A percentile compares a stretch with the other conserved stretches of the same genome.
Conservation (phyloP, 2,329 filamentous ascomycete genomes). For the Talaromyces amestolkiae region DNA sequence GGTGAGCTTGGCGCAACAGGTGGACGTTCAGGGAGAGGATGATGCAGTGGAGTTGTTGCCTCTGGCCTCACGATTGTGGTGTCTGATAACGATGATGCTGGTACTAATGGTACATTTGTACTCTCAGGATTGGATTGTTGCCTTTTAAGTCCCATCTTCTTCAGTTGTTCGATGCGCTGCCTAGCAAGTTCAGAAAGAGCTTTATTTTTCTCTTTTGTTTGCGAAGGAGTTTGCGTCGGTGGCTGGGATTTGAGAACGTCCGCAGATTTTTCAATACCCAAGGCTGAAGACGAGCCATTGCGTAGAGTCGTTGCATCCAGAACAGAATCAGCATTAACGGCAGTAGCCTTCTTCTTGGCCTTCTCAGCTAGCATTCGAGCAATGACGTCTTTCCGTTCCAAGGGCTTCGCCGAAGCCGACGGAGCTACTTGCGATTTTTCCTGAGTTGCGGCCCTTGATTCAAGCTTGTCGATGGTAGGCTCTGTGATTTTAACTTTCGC, state of each 20-base stretch:
- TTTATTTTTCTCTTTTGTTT: conserved; percentile 45
- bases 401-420: conserved; percentile 38
- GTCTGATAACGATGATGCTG: not conserved
- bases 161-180: conserved; percentile 74
- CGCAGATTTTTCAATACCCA: conserved; percentile 15
- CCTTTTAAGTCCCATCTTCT: conserved; percentile 49
- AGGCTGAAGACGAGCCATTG: not conserved
- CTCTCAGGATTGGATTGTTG: conserved; percentile 27
- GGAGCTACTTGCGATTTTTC: not conserved
- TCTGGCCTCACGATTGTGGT: not conserved
- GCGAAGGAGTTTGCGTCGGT: conserved; percentile 19
- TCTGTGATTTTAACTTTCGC: not conserved
- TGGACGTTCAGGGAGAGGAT: conserved; percentile 40
- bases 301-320: not conserved
- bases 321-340: not conserved
- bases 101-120: not conserved
- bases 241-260: conserved; percentile 12
- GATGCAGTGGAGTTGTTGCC: conserved; percentile 26
- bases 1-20: conserved; percentile 30
- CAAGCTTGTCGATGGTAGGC: not conserved
- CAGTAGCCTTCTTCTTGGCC: conserved; percentile 50
- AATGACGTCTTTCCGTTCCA: conserved; percentile 73
- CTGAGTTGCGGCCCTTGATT: not conserved
- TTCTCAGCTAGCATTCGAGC: conserved; percentile 73
- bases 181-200: conserved; percentile 73